Percentiles rank a stretch among this genome's conserved stretches.
Conservation (phyloP, 2,329 filamentous ascomycete genomes). For the Alternaria arborescens region DNA sequence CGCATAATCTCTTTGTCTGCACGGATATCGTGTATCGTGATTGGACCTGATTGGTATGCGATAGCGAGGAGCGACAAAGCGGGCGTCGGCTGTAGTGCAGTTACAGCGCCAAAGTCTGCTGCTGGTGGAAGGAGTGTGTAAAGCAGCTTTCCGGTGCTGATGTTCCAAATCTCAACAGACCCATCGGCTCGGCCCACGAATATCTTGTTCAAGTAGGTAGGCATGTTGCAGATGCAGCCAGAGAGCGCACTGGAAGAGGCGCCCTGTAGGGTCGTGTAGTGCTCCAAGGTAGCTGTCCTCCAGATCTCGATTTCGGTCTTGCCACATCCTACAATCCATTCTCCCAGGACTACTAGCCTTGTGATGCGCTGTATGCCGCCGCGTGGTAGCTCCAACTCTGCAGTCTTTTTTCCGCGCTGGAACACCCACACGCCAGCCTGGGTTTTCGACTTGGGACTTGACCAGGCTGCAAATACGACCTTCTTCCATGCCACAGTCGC, state of each 20-base stretch:
- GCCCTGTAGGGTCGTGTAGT: slow-evolving; percentile 82
- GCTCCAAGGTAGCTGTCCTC: slow-evolving; percentile 82
- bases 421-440: slow-evolving; percentile 85
- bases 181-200: slow-evolving; percentile 89
- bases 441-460: slow-evolving; percentile 63
- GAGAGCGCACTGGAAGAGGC: slow-evolving; percentile 74
- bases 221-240: slow-evolving; percentile 84
- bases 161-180: slow-evolving; percentile 95
- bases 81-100: slow-evolving; percentile 83
- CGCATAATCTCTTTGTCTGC: slow-evolving; percentile 77
- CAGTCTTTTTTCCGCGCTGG: slow-evolving; percentile 86
- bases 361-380: slow-evolving; percentile 75
- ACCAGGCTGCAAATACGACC: slow-evolving; percentile 89
- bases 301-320: slow-evolving; percentile 83
- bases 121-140: slow-evolving; percentile 86
- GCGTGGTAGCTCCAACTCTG: slow-evolving; percentile 73
- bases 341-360: slow-evolving; percentile 83
- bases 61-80: slow-evolving; percentile 87
- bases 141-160: slow-evolving; percentile 88
- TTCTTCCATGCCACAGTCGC: slow-evolving; percentile 89
- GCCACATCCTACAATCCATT: slow-evolving; percentile 87
- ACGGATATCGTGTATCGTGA: slow-evolving; percentile 83
- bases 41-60: slow-evolving; percentile 79
- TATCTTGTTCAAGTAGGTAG: slow-evolving; percentile 95
- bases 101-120: slow-evolving; percentile 79